phyloP scores from a whole-genome alignment of 2,329 filamentous ascomycete species.

The Epichloe scottii region DNA sequence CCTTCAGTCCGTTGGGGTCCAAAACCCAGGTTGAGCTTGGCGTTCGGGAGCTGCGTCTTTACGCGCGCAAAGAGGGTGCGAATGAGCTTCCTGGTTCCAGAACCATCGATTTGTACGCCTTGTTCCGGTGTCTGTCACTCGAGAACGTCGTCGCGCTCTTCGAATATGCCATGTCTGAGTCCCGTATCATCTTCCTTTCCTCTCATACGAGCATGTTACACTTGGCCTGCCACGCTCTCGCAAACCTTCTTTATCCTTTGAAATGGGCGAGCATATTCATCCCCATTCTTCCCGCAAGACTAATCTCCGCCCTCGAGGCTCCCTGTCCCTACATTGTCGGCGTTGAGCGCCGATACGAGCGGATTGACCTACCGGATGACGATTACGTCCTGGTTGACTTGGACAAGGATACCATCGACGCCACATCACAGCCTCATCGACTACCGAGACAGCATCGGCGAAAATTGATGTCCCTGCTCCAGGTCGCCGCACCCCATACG shows the following conservation, averaged over 20 bases:
- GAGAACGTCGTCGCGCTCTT: constrained; percentile 87
- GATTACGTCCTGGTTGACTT: constrained; percentile 93
- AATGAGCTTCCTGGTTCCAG: constrained; percentile 91
- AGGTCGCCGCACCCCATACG: constrained; percentile 82
- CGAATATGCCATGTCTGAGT: constrained; percentile 86
- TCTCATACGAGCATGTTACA: constrained; percentile 96
- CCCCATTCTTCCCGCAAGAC: constrained; percentile 72
- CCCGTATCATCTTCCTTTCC: constrained; percentile 89
- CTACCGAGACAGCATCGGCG: constrained; percentile 80
- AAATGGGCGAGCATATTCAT: constrained; percentile 94
- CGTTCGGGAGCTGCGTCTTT: constrained; percentile 78
- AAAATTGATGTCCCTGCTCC: constrained; percentile 78
- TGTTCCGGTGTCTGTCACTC: constrained; percentile 82
- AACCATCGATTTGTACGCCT: constrained; percentile 81
- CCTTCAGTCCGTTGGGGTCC: constrained; percentile 80
- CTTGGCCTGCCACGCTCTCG: constrained; percentile 77
- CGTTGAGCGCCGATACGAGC: constrained; percentile 83
- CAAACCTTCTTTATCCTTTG: constrained; percentile 75
- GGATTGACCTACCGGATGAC: constrained; percentile 76
- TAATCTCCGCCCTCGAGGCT: constrained; percentile 84
- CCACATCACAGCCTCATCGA: constrained; percentile 62
- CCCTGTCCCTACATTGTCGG: constrained; percentile 96
- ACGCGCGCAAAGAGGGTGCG: constrained; percentile 79
- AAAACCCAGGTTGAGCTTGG: constrained; percentile 92
- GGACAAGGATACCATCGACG: constrained; percentile 81